phyloP scores from a whole-genome alignment of 768 basidiomycete species.

The Rhodocollybia butyracea region DNA sequence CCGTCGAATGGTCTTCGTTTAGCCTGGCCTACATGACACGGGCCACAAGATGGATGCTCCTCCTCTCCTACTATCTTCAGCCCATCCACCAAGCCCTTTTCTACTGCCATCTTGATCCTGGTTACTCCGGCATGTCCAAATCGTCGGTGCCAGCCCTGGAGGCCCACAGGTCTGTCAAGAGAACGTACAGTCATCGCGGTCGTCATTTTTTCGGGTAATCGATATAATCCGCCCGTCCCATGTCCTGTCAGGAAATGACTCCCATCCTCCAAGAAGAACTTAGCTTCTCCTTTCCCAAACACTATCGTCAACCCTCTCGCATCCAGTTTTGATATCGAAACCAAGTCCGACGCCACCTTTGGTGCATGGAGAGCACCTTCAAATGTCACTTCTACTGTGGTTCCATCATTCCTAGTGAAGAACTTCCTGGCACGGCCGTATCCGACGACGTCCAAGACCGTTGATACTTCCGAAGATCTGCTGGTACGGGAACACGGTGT shows the following conservation, averaged over 20 bases:
- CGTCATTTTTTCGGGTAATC: not conserved
- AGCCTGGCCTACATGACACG: not conserved
- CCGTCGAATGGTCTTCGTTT: not conserved
- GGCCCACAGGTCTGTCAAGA: slow-evolving; percentile 13
- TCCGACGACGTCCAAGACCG: slow-evolving; percentile 18
- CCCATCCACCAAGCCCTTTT: not conserved
- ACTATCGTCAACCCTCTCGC: slow-evolving; percentile 9
- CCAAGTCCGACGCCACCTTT: slow-evolving; percentile 21
- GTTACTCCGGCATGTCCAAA: slow-evolving; percentile 12
- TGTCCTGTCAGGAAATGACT: not conserved
- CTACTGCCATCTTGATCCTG: not conserved
- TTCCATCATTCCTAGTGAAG: slow-evolving; percentile 9
- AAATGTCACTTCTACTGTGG: slow-evolving; percentile 14
- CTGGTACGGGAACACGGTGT: not conserved
- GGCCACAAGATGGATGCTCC: not conserved
- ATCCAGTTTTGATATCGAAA: slow-evolving; percentile 19
- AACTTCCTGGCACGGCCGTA: slow-evolving; percentile 15
- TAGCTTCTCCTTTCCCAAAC: slow-evolving; percentile 11
- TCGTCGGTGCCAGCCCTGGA: slow-evolving; percentile 24
- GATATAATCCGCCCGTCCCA: not conserved
- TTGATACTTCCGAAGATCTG: slow-evolving; percentile 8
- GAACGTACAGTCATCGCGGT: slow-evolving; percentile 12
- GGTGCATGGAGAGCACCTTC: slow-evolving; percentile 22
- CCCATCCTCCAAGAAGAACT: not conserved
- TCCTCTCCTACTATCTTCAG: not conserved